Base-by-base conservation (phyloP, 352 stramenopile species). In the Globisporangium parvum region DNA sequence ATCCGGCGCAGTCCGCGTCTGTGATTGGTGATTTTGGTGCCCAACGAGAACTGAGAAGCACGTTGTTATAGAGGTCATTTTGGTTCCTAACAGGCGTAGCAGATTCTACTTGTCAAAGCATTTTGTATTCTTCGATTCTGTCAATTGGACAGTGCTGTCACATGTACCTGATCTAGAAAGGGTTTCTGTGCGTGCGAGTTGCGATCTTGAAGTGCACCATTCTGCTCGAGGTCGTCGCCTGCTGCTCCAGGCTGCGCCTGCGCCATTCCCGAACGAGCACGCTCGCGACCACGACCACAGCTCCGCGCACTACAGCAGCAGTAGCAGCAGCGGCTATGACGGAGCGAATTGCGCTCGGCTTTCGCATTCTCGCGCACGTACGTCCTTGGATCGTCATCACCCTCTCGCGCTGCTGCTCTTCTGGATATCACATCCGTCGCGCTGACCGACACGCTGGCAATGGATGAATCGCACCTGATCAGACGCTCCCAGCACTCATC, bases 401-500 rank as follows among this genome's bases (percentile, higher is more conserved):
- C 42, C 18, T 21, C 51, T 41, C 24, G 53, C 24, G 11, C 11
- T 15, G 6, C 21, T 59, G 31, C 44, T 59, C 18, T 20, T 39
- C 42, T 23, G 8, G 6, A 35, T 53, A 44, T 33, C n/a, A 0
- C 0, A 37, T 37, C 31, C 6, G 12, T 45, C n/a, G 40, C 20
- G 26, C 37, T 47, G 8, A 37, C 37, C 35, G 8, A 37, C 39
- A 49, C 18, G 2, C 9, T 42, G 4, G 8, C 39, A 6, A n/a
- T 20, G 18, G 14, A 41, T 11, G n/a, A n/a, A n/a, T 20, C 4
- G 3, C 24, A 44, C 17, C 26, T 17, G 3, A 15, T 9, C 47
- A 93, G 84, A 59, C 53, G 31, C 58, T 91, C 9, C 81, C 84
- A 2, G 51, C 70, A 4, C 37, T 90, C 15, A 64, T 87, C 0